phyloP scores from a whole-genome alignment of 106 monocot species.

The Alisma plantagoaquatica region DNA sequence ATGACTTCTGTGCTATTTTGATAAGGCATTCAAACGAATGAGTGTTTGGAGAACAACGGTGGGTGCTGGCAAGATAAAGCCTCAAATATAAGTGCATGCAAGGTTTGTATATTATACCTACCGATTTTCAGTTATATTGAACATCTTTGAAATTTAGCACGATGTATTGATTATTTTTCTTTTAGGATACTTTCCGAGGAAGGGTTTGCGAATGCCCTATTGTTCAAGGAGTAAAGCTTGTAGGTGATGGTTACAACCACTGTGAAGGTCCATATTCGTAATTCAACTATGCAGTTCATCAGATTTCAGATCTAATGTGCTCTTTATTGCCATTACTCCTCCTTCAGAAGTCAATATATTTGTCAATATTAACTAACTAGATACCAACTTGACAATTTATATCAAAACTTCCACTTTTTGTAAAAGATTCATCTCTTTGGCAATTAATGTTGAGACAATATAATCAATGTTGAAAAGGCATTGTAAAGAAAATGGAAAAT shows the following conservation, averaged over 20 bases:
- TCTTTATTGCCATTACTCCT: no score
- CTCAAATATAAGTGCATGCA: conserved; percentile 73
- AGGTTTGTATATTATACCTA: conserved; percentile 42
- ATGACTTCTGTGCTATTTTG: background rate
- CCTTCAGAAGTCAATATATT: no score
- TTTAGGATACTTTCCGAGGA: conserved; percentile 81
- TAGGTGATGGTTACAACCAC: conserved; percentile 78
- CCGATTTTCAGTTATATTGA: no score
- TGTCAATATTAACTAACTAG: no score
- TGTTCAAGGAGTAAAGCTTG: conserved; percentile 63
- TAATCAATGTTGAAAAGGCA: no score
- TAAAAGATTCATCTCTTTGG: background rate
- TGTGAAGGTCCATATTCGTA: conserved; percentile 92
- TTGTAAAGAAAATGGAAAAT: no score
- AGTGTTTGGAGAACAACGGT: conserved; percentile 78
- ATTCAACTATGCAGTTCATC: no score
- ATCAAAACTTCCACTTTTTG: conserved; percentile 3
- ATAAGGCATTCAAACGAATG: conserved; percentile 53
- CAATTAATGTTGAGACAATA: no score
- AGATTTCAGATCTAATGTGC: no score
- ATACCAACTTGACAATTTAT: no score
- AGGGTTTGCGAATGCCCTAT: conserved; percentile 82
- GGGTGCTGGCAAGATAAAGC: conserved; percentile 79
- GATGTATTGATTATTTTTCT: background rate
- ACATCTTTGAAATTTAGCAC: background rate